Percentiles rank a stretch among this genome's conserved stretches.
phyloP scores from a whole-genome alignment of 192 early-diverging fungal species.

The Kickxella alabastrina region DNA sequence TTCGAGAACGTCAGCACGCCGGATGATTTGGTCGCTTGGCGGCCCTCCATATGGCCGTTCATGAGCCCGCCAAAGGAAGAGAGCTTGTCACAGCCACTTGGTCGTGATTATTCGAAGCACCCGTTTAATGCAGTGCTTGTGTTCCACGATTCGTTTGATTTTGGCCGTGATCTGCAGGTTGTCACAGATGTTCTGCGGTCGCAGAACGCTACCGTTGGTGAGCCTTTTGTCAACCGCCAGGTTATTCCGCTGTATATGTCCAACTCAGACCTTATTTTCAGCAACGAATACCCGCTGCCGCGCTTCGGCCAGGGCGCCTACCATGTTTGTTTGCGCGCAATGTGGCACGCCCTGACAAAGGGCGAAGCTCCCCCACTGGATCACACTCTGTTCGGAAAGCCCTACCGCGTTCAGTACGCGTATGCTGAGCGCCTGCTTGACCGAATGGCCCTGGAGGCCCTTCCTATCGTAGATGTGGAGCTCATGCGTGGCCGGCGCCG shows the following conservation, averaged over 20 bases:
- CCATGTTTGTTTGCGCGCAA: constrained; percentile 61
- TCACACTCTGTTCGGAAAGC: constrained; percentile 80
- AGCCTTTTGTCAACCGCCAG: constrained; percentile 50
- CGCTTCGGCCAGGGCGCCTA: constrained; percentile 84
- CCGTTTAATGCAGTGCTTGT: constrained; percentile 71
- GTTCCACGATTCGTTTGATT: constrained; percentile 85
- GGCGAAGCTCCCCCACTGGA: constrained; percentile 52
- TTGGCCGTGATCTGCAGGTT: constrained; percentile 84
- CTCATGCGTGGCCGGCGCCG: constrained; percentile 11
- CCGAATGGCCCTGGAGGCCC: constrained; percentile 14
- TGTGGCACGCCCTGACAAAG: constrained; percentile 57
- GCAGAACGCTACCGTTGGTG: constrained; percentile 58
- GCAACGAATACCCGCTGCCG: constrained; percentile 73
- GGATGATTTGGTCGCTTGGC: constrained; percentile 64
- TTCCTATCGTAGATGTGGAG: constrained; percentile 3
- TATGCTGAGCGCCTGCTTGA: constrained; percentile 60
- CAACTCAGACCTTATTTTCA: constrained; percentile 74
- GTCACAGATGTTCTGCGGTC: constrained; percentile 67
- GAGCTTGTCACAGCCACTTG: constrained; percentile 2
- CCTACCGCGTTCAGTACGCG: constrained; percentile 67
- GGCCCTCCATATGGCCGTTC: constrained; percentile 68
- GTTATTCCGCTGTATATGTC: constrained; percentile 75
- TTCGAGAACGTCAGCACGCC: constrained; percentile 66
- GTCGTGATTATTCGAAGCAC: constrained; percentile 35
- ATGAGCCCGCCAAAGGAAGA: constrained; percentile 9